phyloP scores from a whole-genome alignment of 768 basidiomycete genomes.

The Xerocomellus dryophilus region DNA sequence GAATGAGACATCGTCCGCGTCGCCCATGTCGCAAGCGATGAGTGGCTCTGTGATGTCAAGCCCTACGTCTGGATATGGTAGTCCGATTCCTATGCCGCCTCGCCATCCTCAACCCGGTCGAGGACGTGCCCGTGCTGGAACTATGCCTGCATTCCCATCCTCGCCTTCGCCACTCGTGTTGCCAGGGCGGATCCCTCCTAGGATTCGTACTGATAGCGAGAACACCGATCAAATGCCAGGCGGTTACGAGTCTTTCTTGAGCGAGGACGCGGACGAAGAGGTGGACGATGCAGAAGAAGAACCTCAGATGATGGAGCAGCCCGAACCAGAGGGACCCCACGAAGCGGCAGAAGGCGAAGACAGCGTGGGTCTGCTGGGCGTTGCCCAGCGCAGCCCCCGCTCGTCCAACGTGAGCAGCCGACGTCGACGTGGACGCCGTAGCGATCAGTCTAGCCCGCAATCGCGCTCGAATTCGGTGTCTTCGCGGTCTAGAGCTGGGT shows the following conservation, averaged over 20 bases:
- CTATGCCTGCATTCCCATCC: slow-evolving; percentile 35
- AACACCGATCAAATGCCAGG: slow-evolving; percentile 25
- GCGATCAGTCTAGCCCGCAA: slow-evolving; percentile 38
- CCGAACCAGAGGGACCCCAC: slow-evolving; percentile 50
- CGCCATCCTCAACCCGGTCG: slow-evolving; percentile 42
- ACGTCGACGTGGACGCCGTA: slow-evolving; percentile 31
- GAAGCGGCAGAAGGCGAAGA: slow-evolving; percentile 66
- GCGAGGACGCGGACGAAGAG: slow-evolving; percentile 34
- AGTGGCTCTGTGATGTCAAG: slow-evolving; percentile 39
- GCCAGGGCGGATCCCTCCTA: slow-evolving; percentile 23
- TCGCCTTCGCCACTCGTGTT: slow-evolving; percentile 37
- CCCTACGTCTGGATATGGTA: slow-evolving; percentile 33
- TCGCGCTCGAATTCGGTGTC: slow-evolving; percentile 29
- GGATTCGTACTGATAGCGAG: slow-evolving; percentile 32
- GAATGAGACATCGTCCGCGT: slow-evolving; percentile 59
- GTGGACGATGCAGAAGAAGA: slow-evolving; percentile 34
- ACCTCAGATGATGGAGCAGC: slow-evolving; percentile 38
- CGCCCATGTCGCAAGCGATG: slow-evolving; percentile 46
- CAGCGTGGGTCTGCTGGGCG: slow-evolving; percentile 53
- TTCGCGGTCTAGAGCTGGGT: slow-evolving; percentile 44
- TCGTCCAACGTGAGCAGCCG: slow-evolving; percentile 37
- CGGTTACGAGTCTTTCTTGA: slow-evolving; percentile 32
- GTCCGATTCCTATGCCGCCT: slow-evolving; percentile 48
- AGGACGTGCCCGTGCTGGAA: slow-evolving; percentile 39
- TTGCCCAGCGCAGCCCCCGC: slow-evolving; percentile 50